Evolutionary conservation across 306 rosid species (phyloP).

Genomic region (Macrotyloma uniflorum): DNA sequence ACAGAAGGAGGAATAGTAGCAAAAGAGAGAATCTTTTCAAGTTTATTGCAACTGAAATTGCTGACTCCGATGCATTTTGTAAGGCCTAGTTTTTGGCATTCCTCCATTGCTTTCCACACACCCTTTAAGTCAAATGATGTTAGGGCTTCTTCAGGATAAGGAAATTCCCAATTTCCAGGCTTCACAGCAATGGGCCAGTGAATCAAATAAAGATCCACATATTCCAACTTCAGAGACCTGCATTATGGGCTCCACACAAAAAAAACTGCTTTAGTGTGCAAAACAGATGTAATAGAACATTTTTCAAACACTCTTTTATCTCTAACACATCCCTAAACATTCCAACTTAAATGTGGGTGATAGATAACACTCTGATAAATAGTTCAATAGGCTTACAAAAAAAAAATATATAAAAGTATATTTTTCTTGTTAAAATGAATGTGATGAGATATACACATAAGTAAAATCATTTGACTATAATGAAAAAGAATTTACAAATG

Average conservation of each 20-base stretch:
- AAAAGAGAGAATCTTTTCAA: constrained; percentile 38
- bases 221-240: constrained; percentile 38
- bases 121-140: constrained; percentile 47
- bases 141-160: constrained; percentile 14
- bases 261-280: not conserved
- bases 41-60: constrained; percentile 29
- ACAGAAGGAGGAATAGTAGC: constrained; percentile 48
- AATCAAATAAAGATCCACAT: constrained; percentile 42
- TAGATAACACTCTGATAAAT: no score
- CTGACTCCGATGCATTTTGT: constrained; percentile 41
- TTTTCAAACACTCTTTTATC: no score
- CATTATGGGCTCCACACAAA: not conserved
- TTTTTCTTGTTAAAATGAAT: not conserved
- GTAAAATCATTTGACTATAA: not conserved
- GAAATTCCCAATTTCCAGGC: not conserved
- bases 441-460: no score
- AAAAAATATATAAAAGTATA: no score
- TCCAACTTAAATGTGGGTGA: no score
- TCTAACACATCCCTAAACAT: no score
- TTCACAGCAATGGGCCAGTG: constrained; percentile 43
- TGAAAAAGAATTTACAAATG: not conserved
- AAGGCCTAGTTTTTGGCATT: constrained; percentile 42
- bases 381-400: no score
- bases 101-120: constrained; percentile 72
- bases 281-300: no score